Conservation (phyloP, 768 basidiomycete species). For the Leucosporidium creatinivorum region DNA sequence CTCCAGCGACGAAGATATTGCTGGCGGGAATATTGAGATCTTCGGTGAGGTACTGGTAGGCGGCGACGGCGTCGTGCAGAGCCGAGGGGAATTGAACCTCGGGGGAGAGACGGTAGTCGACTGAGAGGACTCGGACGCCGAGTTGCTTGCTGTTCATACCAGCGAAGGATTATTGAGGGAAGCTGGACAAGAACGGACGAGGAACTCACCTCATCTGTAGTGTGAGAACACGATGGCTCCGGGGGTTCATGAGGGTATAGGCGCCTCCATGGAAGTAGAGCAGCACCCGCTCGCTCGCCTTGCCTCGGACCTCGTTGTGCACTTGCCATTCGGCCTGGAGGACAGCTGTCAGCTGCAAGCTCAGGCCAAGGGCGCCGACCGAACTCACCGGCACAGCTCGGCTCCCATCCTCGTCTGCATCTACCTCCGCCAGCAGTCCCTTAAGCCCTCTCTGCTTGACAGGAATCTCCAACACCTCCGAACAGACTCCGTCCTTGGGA, state of each 20-base stretch:
- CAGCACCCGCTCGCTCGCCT: conserved; percentile 61
- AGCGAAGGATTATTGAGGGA: too few species aligned
- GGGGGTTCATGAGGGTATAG: conserved; percentile 79
- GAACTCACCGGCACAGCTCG: conserved; percentile 79
- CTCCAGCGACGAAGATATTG: conserved; percentile 75
- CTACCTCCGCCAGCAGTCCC: conserved; percentile 70
- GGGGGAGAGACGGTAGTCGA: conserved; percentile 90
- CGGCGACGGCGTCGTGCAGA: conserved; percentile 69
- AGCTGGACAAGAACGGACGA: too few species aligned
- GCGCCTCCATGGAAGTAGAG: conserved; percentile 90
- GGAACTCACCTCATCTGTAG: conserved; percentile 80
- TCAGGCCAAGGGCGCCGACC: conserved; percentile 61
- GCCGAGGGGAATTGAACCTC: conserved; percentile 88
- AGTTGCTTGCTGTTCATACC: conserved; percentile 76
- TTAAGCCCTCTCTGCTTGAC: conserved; percentile 62
- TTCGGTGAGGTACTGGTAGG: conserved; percentile 74
- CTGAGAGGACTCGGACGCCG: conserved; percentile 72
- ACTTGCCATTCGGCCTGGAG: conserved; percentile 57
- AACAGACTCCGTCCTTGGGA: conserved; percentile 72
- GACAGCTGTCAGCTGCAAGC: conserved; percentile 55
- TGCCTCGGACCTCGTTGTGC: conserved; percentile 7
- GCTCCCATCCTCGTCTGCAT: conserved; percentile 61
- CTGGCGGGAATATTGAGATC: conserved; percentile 45
- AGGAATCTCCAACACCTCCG: conserved; percentile 69
- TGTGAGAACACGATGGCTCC: conserved; percentile 75